Evolutionary conservation across 129 eudicot genomes (phyloP), one percentile per base, ranked within the genome.

Genomic region (Ambrosia artemisiifolia): DNA sequence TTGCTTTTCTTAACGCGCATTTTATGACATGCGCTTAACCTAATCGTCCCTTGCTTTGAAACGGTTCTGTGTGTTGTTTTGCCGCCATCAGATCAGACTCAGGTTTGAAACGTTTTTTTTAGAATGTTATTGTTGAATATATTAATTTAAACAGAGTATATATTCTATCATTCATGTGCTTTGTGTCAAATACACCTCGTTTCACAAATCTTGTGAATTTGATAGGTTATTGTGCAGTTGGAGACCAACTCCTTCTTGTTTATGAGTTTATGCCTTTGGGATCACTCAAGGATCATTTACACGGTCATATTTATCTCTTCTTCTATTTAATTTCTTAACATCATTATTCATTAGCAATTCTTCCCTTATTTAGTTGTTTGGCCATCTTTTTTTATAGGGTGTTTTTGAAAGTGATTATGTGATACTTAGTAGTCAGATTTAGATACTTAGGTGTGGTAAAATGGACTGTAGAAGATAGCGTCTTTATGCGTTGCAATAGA

Each of bases 201-300:
- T n/a, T n/a, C n/a, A n/a, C 85, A 53, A 91, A 91, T 82, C 89
- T 91, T n/a, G 97, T 91, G 57, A 91, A 91, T 85, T 84, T 91
- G 84, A 88, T 86, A 11, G 97, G 97, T 63, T 91, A 91, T 76
- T 91, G 96, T 75, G 97, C 97, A 66, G 96, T 88, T 77, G 96
- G 97, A 35, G 97, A 91, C 32, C 97, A 91, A 59, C 86, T 95
- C 42, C 95, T 91, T 46, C 97, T 91, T 82, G 97, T 91, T 46
- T 91, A 91, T 18, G 97, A 91, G 83, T 91, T 82, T 76, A 88
- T 91, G 97, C 95, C 97, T 40, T 76, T 91, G 92, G 97, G 97
- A 50, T 91, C 97, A 53, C 83, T 91, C 19, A 96, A 91, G 71
- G 97, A 91, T 81, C 97, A 91, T 80, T 80, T 91, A 79, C 97